Base-by-base conservation (phyloP, 2,329 filamentous ascomycete species). In the Calonectria hongkongensis region DNA sequence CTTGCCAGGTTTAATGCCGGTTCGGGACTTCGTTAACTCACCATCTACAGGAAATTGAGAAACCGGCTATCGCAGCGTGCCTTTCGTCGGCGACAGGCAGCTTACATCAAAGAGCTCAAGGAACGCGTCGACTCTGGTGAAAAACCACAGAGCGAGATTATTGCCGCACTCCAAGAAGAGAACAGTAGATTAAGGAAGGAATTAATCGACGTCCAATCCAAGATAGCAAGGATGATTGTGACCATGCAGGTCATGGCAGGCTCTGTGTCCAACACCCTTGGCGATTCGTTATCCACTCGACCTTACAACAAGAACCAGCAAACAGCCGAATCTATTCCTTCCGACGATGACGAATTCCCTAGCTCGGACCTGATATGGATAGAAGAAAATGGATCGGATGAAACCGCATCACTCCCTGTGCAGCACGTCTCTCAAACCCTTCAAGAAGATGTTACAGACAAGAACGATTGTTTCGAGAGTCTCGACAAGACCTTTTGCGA, bases 81-180 rank as follows among this genome's bases (percentile, higher is more conserved):
- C 39, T 58, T 58, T 33, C 54, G 54, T 15, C 54, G 54, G 13
- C 13, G 54, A 16, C 54, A 58, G 33, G 54, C 54, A 25, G 54
- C 54, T 13, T 58, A 58, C n/a, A 25, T 58, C 30, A 58, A 58
- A 12, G 54, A 58, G 13, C 54, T 58, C n/a, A 58, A 58, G 12
- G 54, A 58, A 41, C 54, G 54, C n/a, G 54, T 58, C 54, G 54
- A 58, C 54, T 58, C 54, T 15, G 33, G 54, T 9, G 54, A 58
- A 15, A 58, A 27, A n/a, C 54, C 54, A n/a, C 54, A 58, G n/a
- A 58, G 54, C n/a, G 54, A 58, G 33, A 58, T 58, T 21, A 58
- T 58, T 41, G 54, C 33, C 15, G 33, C 54, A 7, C 33, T 58
- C 2, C 54, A 58, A 18, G 28, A 58, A 27, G 54, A 58, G 9